Conservation (phyloP, 108 stramenopile genomes). For the Nitzschia sp. region DNA sequence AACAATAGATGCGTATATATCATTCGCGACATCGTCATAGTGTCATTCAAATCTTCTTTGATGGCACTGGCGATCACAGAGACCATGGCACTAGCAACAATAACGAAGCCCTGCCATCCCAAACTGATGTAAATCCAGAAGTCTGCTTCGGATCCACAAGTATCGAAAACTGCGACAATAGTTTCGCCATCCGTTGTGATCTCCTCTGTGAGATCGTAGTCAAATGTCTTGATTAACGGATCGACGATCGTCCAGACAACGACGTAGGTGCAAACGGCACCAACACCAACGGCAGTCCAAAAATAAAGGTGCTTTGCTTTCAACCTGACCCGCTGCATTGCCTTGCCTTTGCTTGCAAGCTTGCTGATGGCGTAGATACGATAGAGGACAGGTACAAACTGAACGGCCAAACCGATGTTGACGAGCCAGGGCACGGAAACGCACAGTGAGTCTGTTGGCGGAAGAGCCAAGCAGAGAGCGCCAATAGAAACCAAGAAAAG, state of each 20-base stretch:
- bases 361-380: constrained; percentile 46
- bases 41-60: constrained; percentile 44
- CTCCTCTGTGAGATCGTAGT: constrained; percentile 3
- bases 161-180: constrained; percentile 12
- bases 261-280: constrained; percentile 26
- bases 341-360: constrained; percentile 10
- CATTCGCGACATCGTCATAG: constrained; percentile 23
- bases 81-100: constrained; percentile 17
- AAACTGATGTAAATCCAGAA: constrained; percentile 9
- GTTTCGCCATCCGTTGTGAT: background rate
- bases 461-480: constrained; percentile 20
- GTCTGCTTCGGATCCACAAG: background rate
- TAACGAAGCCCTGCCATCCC: constrained; percentile 20
- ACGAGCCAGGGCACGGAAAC: constrained; percentile 37
- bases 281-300: constrained; percentile 11
- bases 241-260: constrained; percentile 33
- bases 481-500: constrained; percentile 28
- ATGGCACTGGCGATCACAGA: constrained; percentile 39
- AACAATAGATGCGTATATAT: constrained; percentile 44
- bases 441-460: constrained; percentile 26
- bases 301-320: constrained; percentile 19
- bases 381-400: constrained; percentile 41
- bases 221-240: background rate
- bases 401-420: constrained; percentile 37
- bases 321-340: constrained; percentile 38